Evolutionary conservation across 257 asterid species (phyloP).

Genomic region (Rhazya stricta): DNA sequence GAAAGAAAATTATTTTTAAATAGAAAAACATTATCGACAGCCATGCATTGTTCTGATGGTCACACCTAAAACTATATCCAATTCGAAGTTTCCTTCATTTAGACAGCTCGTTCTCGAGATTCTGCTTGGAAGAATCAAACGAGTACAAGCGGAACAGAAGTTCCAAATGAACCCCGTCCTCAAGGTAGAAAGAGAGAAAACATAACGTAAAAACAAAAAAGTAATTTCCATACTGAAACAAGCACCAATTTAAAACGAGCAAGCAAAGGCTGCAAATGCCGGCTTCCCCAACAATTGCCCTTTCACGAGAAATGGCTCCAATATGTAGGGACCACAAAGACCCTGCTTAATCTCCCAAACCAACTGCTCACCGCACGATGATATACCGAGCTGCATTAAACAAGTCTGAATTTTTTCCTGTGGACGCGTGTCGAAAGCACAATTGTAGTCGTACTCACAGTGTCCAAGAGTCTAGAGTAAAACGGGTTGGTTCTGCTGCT

Average conservation of each 20-base stretch:
- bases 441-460: background rate
- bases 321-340: slow-evolving; percentile 4
- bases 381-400: background rate
- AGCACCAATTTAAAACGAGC: background rate
- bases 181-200: no score
- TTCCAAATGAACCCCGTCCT: no score
- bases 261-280: background rate
- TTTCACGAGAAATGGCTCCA: background rate
- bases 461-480: background rate
- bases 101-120: no score
- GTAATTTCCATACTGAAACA: background rate
- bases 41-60: background rate
- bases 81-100: no score
- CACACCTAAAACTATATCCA: background rate
- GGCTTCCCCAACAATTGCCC: background rate
- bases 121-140: no score
- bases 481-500: background rate
- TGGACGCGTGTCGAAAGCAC: background rate
- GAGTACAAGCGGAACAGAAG: no score
- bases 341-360: background rate
- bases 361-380: background rate
- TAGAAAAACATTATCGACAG: no score
- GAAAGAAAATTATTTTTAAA: no score
- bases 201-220: background rate
- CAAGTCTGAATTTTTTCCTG: background rate